A percentile compares a stretch with the other conserved stretches of the same genome.
Conservation (phyloP, 352 stramenopile species). For the Elongisporangium anandrum region DNA sequence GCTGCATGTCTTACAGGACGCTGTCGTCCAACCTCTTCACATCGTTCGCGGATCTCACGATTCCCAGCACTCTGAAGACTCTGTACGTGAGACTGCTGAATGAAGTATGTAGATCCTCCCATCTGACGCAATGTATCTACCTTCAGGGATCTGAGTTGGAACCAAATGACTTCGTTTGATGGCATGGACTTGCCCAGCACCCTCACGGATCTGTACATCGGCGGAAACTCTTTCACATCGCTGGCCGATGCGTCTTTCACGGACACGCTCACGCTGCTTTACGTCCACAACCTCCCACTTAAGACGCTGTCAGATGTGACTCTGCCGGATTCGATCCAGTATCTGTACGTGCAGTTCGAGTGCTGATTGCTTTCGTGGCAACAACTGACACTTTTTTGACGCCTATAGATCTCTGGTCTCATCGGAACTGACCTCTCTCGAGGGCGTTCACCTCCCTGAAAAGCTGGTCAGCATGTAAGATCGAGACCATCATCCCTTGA, state of each 20-base stretch:
- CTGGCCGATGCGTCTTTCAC: constrained; percentile 40
- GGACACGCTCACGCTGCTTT: constrained; percentile 51
- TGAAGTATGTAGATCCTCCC: background rate
- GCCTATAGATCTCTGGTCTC: constrained; percentile 30
- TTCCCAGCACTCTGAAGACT: constrained; percentile 31
- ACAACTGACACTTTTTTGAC: background rate
- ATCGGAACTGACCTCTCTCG: constrained; percentile 32
- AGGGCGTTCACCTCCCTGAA: constrained; percentile 34
- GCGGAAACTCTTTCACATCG: constrained; percentile 65
- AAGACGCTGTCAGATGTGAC: constrained; percentile 30
- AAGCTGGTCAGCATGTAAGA: constrained; percentile 52
- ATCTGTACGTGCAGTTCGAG: constrained; percentile 17
- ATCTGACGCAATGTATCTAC: background rate
- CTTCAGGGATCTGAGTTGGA: constrained; percentile 58
- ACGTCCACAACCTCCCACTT: constrained; percentile 61
- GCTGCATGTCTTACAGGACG: constrained; percentile 19
- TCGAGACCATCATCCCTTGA: too few relatives aligned
- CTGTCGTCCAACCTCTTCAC: constrained; percentile 45
- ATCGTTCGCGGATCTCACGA: constrained; percentile 31
- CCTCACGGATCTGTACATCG: constrained; percentile 53
- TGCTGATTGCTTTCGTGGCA: background rate
- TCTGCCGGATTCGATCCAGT: constrained; percentile 39
- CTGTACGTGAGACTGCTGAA: constrained; percentile 20
- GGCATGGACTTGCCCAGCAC: constrained; percentile 44
- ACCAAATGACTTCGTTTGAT: constrained; percentile 51